Base-by-base conservation (phyloP, 2,329 filamentous ascomycete species). In the Neofusicoccum cordaticola region DNA sequence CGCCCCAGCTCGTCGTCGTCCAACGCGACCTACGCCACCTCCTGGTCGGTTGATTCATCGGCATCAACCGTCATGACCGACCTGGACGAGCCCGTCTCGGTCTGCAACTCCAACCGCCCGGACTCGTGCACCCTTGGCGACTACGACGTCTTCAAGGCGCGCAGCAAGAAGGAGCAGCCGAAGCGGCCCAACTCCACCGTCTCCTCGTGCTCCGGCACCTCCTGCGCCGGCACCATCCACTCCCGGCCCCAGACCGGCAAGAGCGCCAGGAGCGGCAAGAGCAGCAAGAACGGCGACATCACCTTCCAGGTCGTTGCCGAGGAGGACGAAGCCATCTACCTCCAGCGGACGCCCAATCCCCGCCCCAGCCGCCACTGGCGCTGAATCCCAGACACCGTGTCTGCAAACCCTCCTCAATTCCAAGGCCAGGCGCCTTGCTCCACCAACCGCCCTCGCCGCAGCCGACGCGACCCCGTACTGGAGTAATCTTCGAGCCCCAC, bases 201-300 rank as follows among this genome's bases (percentile, higher is more conserved):
- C 42, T 60, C 56, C 4, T 60, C 56, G 15, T 22, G 15, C 17
- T 60, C 56, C n/a, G 56, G 56, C 56, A 37, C 56, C 3, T 60
- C 56, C 4, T 60, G 56, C 56, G 56, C 56, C n/a, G 56, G 56
- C 56, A 60, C 56, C 56, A 60, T 60, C 56, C 9, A 60, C 31
- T 60, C 56, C n/a, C 11, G 56, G 41, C 56, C 56, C 15, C 41
- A n/a, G 15, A 60, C 56, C 9, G 56, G 31, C 27, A 60, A 60
- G 56, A 60, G 42, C 56, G 47, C 41, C 56, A 60, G 47, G 56
- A 60, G 42, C 56, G 47, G 56, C 56, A 60, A 60, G 56, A 60
- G 42, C 56, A 60, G 56, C 56, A 60, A 60, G 42, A 22, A 7
- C n/a, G 42, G 56, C 56, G 56, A 60, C 41, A 60, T 60, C 22